Conservation (phyloP, 2,329 filamentous ascomycete genomes). For the Sporothrix sp. region DNA sequence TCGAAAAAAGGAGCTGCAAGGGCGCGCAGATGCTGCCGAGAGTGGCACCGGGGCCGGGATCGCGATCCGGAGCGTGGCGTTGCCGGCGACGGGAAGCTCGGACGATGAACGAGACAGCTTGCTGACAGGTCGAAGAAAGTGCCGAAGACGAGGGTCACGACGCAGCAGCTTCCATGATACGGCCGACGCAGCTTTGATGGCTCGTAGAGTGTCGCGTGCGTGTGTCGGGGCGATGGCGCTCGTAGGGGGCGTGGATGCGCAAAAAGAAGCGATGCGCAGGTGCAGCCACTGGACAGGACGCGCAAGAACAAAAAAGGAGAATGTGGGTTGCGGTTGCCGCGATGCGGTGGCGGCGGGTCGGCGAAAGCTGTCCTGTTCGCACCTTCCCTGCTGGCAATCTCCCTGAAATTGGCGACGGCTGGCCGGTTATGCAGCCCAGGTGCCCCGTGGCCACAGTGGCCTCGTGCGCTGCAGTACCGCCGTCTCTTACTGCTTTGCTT, state of each 20-base stretch:
- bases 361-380: not conserved
- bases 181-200: not conserved
- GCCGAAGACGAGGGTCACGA: not conserved
- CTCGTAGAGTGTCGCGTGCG: not conserved
- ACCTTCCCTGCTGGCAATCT: conserved; percentile 3
- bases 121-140: not conserved
- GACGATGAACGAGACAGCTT: too few species aligned
- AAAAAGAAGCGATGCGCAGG: too few species aligned
- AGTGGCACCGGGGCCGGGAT: not conserved
- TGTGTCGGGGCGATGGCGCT: not conserved
- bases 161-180: conserved; percentile 8
- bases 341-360: conserved; percentile 2
- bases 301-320: too few species aligned
- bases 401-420: conserved; percentile 4
- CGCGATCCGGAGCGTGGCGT: not conserved
- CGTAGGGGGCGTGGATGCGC: not conserved
- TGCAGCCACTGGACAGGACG: too few species aligned
- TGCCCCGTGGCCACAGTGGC: conserved; percentile 2
- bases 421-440: not conserved
- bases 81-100: not conserved
- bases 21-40: not conserved
- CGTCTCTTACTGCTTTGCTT: conserved; percentile 4
- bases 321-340: conserved; percentile 2
- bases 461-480: not conserved
- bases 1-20: not conserved